Evolutionary conservation across 805 yeast genomes (phyloP).

Genomic region (Clavispora santaluciae): DNA sequence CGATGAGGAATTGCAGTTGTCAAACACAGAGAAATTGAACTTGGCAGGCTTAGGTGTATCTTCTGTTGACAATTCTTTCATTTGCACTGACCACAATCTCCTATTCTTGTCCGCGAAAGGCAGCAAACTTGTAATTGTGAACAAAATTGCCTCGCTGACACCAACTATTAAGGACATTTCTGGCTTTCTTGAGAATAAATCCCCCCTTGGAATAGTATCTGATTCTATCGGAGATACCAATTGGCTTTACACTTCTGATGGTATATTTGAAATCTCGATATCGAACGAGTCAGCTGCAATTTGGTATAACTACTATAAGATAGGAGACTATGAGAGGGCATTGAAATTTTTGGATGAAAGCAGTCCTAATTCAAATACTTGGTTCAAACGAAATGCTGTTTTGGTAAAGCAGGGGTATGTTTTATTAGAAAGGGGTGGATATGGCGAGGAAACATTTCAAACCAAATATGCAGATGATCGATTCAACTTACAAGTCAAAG

Average conservation of each 20-base stretch:
- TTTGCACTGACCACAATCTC: slow-evolving; percentile 29
- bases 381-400: slow-evolving; percentile 38
- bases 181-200: not conserved
- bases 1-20: slow-evolving; percentile 25
- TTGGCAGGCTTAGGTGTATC: slow-evolving; percentile 2
- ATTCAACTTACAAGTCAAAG: slow-evolving; percentile 16
- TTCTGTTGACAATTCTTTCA: slow-evolving; percentile 11
- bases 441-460: slow-evolving; percentile 5
- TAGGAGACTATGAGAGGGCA: slow-evolving; percentile 58
- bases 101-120: slow-evolving; percentile 16
- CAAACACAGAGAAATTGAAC: slow-evolving; percentile 14
- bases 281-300: slow-evolving; percentile 67
- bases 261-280: slow-evolving; percentile 68
- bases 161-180: slow-evolving; percentile 5
- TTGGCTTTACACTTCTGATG: slow-evolving; percentile 66
- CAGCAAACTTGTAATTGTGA: slow-evolving; percentile 20
- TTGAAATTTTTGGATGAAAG: slow-evolving; percentile 22
- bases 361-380: not conserved
- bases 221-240: slow-evolving; percentile 47
- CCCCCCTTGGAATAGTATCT: slow-evolving; percentile 23
- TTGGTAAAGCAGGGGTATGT: slow-evolving; percentile 51
- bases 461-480: slow-evolving; percentile 2
- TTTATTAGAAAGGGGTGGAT: slow-evolving; percentile 23
- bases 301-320: slow-evolving; percentile 46
- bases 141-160: slow-evolving; percentile 23